These are phyloP conservation scores for Leucosporidium yakuticum DNA, from an alignment of 768 basidiomycete genomes.

Conservation along the genomic window DNA sequence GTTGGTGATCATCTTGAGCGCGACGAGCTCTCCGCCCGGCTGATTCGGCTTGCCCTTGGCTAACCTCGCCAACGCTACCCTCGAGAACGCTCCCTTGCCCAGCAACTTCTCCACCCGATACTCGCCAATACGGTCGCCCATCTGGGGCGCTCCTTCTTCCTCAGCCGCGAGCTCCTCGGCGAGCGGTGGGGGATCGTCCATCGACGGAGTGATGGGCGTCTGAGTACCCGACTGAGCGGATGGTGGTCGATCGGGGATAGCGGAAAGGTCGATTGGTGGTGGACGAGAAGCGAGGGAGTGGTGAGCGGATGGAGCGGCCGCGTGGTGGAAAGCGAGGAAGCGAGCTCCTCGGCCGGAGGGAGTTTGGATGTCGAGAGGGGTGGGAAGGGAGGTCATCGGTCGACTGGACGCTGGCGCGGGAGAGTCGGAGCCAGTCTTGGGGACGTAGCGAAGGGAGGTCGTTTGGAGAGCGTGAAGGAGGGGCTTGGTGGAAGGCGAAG, in stretches of 20 bases:
- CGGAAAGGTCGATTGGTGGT: background rate
- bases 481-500: background rate
- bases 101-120: conserved; percentile 50
- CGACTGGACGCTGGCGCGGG: background rate
- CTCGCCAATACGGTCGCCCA: conserved; percentile 13
- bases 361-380: background rate
- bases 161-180: background rate
- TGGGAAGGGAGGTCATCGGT: background rate
- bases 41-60: conserved; percentile 33
- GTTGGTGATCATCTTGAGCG: conserved; percentile 54
- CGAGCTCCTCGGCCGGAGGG: background rate
- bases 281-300: background rate
- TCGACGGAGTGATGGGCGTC: background rate
- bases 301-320: background rate
- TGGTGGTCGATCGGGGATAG: background rate
- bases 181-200: background rate
- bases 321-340: background rate
- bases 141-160: background rate
- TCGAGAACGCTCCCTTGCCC: conserved; percentile 67
- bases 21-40: conserved; percentile 45
- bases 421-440: background rate
- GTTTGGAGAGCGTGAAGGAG: background rate
- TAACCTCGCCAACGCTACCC: conserved; percentile 51
- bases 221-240: background rate
- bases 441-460: background rate